Percentiles rank a stretch among this genome's conserved stretches.
These are phyloP conservation scores for Candida sojae DNA, from an alignment of 1,139 yeast genomes.

Conservation along the genomic window DNA sequence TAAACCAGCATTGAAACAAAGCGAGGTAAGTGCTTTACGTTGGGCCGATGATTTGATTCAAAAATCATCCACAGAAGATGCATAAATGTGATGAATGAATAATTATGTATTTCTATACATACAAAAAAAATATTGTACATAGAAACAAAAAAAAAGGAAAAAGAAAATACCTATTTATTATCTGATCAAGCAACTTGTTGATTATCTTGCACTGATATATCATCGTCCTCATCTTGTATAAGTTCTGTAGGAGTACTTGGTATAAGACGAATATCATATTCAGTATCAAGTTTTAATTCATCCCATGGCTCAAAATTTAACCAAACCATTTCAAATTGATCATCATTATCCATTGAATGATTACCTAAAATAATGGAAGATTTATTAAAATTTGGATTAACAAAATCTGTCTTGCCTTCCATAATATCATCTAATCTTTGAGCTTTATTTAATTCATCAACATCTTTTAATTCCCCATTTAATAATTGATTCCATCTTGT, in stretches of 20 bases:
- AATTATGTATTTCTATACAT: not conserved
- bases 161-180: not conserved
- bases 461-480: conserved; percentile 26
- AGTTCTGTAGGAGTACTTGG: conserved; percentile 23
- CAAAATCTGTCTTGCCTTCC: conserved; percentile 32
- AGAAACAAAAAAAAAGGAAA: not conserved
- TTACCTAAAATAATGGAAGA: conserved; percentile 43
- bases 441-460: conserved; percentile 40
- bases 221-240: conserved; percentile 1
- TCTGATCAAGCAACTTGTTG: not conserved
- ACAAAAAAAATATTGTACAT: not conserved
- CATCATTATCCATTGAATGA: conserved; percentile 38
- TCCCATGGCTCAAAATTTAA: conserved; percentile 55
- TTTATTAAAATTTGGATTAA: conserved; percentile 29
- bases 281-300: conserved; percentile 46
- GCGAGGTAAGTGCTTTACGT: conserved; percentile 23
- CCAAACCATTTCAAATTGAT: conserved; percentile 50
- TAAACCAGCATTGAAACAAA: conserved; percentile 20
- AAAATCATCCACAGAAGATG: conserved; percentile 10
- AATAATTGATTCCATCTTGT: conserved; percentile 23
- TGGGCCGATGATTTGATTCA: conserved; percentile 41
- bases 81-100: not conserved
- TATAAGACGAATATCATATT: conserved; percentile 45
- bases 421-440: conserved; percentile 36
- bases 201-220: not conserved